phyloP scores from a whole-genome alignment of 1,284 basidiomycete species.

The Fomitopsis pinicola region DNA sequence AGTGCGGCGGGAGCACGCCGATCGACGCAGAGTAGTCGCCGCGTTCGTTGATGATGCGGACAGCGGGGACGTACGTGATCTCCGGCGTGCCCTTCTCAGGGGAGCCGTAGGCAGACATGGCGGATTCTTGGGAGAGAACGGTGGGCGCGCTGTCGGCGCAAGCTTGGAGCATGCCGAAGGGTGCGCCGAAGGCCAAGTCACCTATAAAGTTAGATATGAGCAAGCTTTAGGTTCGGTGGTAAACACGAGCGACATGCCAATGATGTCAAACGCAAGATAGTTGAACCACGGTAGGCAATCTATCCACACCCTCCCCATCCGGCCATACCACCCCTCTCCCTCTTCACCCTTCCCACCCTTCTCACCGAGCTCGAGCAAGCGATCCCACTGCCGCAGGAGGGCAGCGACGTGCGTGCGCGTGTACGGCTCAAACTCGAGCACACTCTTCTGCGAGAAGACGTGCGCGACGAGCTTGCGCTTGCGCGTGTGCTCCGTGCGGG shows the following conservation, averaged over 20 bases:
- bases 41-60: constrained; percentile 17
- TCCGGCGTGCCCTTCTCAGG: constrained; percentile 1
- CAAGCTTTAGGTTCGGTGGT: background rate
- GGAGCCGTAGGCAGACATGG: background rate
- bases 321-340: constrained; percentile 1
- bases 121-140: constrained; percentile 1
- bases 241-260: background rate
- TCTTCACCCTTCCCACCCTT: constrained; percentile 11
- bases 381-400: constrained; percentile 35
- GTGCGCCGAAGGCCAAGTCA: constrained; percentile 36
- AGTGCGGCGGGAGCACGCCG: constrained; percentile 22
- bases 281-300: constrained; percentile 32
- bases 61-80: constrained; percentile 8
- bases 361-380: constrained; percentile 14
- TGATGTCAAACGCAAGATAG: constrained; percentile 30
- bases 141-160: constrained; percentile 10
- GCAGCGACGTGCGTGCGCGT: constrained; percentile 25
- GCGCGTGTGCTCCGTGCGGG: constrained; percentile 45
- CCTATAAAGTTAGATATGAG: constrained; percentile 22
- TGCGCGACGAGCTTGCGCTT: constrained; percentile 45
- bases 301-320: constrained; percentile 12
- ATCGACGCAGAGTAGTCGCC: background rate
- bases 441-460: constrained; percentile 35
- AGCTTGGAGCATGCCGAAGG: constrained; percentile 16
- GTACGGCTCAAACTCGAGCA: constrained; percentile 34